Evolutionary conservation across 1,139 yeast genomes (phyloP), one percentile per base, ranked within the genome.

Genomic region (Scheffersomyces cryptocercus): DNA sequence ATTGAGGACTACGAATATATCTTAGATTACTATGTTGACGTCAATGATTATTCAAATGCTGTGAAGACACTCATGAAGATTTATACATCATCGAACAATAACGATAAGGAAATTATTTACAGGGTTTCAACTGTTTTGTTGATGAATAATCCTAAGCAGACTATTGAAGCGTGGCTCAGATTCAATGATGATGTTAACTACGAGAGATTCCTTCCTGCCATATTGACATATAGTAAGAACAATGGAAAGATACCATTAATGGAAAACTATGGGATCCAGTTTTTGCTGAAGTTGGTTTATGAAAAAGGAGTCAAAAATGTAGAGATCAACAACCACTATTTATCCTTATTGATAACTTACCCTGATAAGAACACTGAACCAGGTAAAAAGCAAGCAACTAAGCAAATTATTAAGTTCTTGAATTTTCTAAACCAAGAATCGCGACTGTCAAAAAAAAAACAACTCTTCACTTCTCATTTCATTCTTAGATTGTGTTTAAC

Each of bases 151-250:
- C 93, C 99, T 0, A 70, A 70, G 31, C 76, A 74, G 11, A 88
- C 97, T 0, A 81, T 88, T 1, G 87, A 85, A 36, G 75, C 88
- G 0, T 93, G 97, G 98, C 76, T 88, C 58, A 75, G 84, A 45
- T 64, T 82, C 39, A 50, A 56, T 14, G 60, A 56, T n/a, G 63
- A 59, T 13, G 45, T 79, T 10, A 77, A 86, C 43, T 82, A 84
- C 36, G 75, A 79, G 9, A 80, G 75, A 48, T 69, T 95, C 28
- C 65, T 93, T 5, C 96, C 97, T 1, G 84, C 97, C 0, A 68
- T 93, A 13, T 61, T 90, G 48, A 74, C 83, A 0, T 89, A 86
- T 62, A 82, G 82, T 51, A 73, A 79, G 33, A 70, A 74, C 43
- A 74, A 72, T 47, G 58, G 45, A 1, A 42, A 46, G 3, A 51